Base-by-base conservation (phyloP, 176 grass and related monocot species). In the Aegilops sharonensis region DNA sequence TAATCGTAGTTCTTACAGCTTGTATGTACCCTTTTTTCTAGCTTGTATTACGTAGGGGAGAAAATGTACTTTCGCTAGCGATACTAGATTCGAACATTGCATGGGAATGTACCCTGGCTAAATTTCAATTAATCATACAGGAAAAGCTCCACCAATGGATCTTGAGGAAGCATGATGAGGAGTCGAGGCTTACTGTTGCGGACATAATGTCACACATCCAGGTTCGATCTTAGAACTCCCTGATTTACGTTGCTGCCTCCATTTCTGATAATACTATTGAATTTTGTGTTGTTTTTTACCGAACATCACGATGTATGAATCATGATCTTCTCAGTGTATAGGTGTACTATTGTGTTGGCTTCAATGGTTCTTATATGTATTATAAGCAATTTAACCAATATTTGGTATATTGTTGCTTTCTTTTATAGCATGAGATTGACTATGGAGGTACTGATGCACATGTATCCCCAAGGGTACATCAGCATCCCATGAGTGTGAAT, bases 121-220 rank as follows among this genome's bases (percentile, higher is more conserved):
- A 82, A 79, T 84, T 68, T 32, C 35, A 68, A n/a, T 50, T 76
- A 65, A 76, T 83, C 9, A 47, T 71, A 60, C 87, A 95, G 95
- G 95, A 98, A 76, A 98, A 95, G 85, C 79, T 98, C 17, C 86
- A 93, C 68, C 93, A 98, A n/a, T 93, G 95, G 95, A 98, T 98
- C 6, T 87, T 98, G 79, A 95, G 91, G 79, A 90, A 92, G 82
- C 91, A 95, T 64, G 87, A 95, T 43, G 79, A 95, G 82, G 91
- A 88, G 60, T 86, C 89, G 9, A 83, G 92, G 77, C 84, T 95
- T 18, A 93, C 91, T 60, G 76, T 93, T 54, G 80, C 85, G 72
- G 95, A 98, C 72, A 95, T 98, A 86, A 87, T 93, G 63, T 73
- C 95, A 86, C 87, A 95, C 87, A 95, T 98, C 13, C 93, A 95